Evolutionary conservation across 164 flowering plant genomes (phyloP).

Genomic region (Piper betle): DNA sequence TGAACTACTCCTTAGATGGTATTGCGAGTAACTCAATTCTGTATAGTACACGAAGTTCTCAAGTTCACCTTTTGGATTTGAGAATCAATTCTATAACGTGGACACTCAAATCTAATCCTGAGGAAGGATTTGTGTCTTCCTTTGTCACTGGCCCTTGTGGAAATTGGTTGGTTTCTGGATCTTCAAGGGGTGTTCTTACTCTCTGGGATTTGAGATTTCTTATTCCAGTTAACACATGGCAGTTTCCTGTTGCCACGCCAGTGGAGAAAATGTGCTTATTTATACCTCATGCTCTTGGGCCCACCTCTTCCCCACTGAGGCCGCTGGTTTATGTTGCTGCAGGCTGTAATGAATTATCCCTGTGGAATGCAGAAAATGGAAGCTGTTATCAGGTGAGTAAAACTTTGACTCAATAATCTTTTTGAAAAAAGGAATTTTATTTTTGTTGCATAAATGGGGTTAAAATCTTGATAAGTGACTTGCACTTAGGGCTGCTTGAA

Average conservation of each 20-base stretch:
- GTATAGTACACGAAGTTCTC: slow-evolving; percentile 79
- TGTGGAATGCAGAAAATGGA: slow-evolving; percentile 98
- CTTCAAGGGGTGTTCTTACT: slow-evolving; percentile 91
- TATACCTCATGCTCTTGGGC: slow-evolving; percentile 47
- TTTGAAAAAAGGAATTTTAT: no score
- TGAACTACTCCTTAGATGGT: slow-evolving; percentile 52
- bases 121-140: slow-evolving; percentile 81
- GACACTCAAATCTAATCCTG: slow-evolving; percentile 62
- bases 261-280: slow-evolving; percentile 83
- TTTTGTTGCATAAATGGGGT: no score
- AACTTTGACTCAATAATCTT: background rate
- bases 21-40: slow-evolving; percentile 48
- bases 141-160: slow-evolving; percentile 75
- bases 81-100: slow-evolving; percentile 49
- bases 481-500: background rate
- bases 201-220: slow-evolving; percentile 97
- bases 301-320: slow-evolving; percentile 45
- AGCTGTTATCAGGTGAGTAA: slow-evolving; percentile 87
- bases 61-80: slow-evolving; percentile 90
- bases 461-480: no score
- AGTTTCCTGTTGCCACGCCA: slow-evolving; percentile 59
- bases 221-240: slow-evolving; percentile 88
- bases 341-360: slow-evolving; percentile 90
- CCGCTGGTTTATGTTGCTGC: slow-evolving; percentile 97
- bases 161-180: slow-evolving; percentile 96